Conservation (phyloP, 148 eudicot species). For the Vaccinium macrocarpon region DNA sequence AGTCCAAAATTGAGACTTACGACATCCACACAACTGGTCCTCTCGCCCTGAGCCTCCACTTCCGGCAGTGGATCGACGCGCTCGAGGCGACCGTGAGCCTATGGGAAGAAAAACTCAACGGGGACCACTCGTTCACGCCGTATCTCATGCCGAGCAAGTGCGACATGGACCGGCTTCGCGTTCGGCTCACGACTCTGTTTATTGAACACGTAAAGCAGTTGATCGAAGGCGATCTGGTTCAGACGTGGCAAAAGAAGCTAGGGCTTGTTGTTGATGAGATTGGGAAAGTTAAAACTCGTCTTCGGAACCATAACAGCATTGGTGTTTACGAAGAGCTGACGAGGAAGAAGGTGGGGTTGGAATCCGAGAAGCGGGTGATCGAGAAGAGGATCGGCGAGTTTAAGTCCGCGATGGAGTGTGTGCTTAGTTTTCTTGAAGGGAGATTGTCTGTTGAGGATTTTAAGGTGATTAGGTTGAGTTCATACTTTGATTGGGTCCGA, state of each 20-base stretch:
- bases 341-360: constrained; percentile 32
- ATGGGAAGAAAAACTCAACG: constrained; percentile 43
- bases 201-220: constrained; percentile 30
- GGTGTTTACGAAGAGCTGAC: constrained; percentile 13
- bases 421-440: constrained; percentile 32
- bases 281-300: not conserved
- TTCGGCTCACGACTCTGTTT: constrained; percentile 41
- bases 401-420: constrained; percentile 35
- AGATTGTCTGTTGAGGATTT: constrained; percentile 7
- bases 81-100: constrained; percentile 36
- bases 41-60: constrained; percentile 30
- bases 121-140: constrained; percentile 31
- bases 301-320: not conserved
- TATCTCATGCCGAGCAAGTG: constrained; percentile 36
- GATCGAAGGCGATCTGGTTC: constrained; percentile 40
- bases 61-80: constrained; percentile 48
- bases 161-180: constrained; percentile 44
- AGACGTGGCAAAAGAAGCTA: constrained; percentile 34
- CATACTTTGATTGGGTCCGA: constrained; percentile 31
- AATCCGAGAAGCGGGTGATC: constrained; percentile 39
- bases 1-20: constrained; percentile 15
- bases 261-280: constrained; percentile 30
- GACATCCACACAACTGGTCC: not conserved
- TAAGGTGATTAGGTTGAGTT: constrained; percentile 23
- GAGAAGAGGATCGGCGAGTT: constrained; percentile 56